phyloP scores from a whole-genome alignment of 768 basidiomycete genomes.

The Tulasnella sp. region DNA sequence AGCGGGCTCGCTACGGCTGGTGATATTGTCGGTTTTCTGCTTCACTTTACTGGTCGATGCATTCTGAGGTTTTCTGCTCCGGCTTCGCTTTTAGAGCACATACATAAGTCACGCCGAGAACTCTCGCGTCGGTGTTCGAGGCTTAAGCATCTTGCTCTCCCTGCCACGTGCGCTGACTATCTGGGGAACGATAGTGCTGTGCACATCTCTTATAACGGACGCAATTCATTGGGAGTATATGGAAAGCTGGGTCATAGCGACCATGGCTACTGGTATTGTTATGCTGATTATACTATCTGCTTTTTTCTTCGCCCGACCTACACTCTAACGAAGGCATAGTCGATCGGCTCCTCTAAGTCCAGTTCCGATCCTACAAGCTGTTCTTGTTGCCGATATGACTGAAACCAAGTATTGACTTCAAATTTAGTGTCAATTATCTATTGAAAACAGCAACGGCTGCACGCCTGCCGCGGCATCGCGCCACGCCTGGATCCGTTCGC shows the following conservation, averaged over 20 bases:
- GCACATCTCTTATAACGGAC: background rate
- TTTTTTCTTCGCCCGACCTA: background rate
- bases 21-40: background rate
- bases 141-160: background rate
- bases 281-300: background rate
- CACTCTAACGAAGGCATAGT: background rate
- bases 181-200: background rate
- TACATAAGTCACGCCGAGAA: background rate
- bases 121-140: background rate
- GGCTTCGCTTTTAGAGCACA: background rate
- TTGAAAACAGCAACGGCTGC: background rate
- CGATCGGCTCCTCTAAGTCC: background rate
- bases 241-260: background rate
- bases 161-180: background rate
- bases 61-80: background rate
- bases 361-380: too few relatives aligned
- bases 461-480: background rate
- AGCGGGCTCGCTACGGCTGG: background rate
- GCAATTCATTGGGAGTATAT: background rate
- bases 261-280: background rate
- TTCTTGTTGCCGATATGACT: too few relatives aligned
- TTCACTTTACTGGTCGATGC: too few relatives aligned
- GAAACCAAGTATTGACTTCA: too few relatives aligned
- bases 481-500: background rate
- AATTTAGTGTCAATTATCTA: too few relatives aligned